Evolutionary conservation across 257 asterid genomes (phyloP).

Genomic region (Eucommia ulmoides): DNA sequence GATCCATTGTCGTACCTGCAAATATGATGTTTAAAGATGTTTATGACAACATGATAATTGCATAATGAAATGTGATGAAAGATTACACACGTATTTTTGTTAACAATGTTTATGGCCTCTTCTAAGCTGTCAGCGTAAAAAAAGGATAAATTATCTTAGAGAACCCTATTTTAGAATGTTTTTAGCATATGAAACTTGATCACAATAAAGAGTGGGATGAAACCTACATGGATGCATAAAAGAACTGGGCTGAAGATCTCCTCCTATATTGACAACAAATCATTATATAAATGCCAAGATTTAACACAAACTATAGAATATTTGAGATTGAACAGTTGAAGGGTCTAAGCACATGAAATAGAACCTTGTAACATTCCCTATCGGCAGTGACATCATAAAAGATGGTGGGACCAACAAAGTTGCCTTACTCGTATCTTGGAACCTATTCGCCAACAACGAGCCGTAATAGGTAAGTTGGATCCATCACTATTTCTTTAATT

Average conservation of each 20-base stretch:
- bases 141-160: conserved; percentile 8
- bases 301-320: too few species aligned
- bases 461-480: conserved; percentile 8
- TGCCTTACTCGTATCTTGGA: conserved; percentile 87
- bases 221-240: conserved; percentile 82
- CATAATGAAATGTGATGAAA: conserved; percentile 11
- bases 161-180: conserved; percentile 1
- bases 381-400: conserved; percentile 73
- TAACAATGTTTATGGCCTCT: conserved; percentile 75
- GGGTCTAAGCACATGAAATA: not conserved
- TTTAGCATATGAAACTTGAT: not conserved
- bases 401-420: conserved; percentile 92
- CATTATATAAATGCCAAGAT: too few species aligned
- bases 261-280: too few species aligned
- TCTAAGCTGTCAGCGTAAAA: conserved; percentile 87
- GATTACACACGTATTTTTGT: conserved; percentile 50
- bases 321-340: too few species aligned
- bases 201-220: not conserved
- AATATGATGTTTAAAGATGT: conserved; percentile 2
- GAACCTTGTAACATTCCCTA: conserved; percentile 93
- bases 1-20: conserved; percentile 89
- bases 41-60: not conserved
- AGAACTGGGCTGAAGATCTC: conserved; percentile 99
- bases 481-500: not conserved
- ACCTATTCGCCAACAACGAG: conserved; percentile 42